Base-by-base conservation (phyloP, 495 filamentous ascomycete genomes). In the Penicillium riverlandense region DNA sequence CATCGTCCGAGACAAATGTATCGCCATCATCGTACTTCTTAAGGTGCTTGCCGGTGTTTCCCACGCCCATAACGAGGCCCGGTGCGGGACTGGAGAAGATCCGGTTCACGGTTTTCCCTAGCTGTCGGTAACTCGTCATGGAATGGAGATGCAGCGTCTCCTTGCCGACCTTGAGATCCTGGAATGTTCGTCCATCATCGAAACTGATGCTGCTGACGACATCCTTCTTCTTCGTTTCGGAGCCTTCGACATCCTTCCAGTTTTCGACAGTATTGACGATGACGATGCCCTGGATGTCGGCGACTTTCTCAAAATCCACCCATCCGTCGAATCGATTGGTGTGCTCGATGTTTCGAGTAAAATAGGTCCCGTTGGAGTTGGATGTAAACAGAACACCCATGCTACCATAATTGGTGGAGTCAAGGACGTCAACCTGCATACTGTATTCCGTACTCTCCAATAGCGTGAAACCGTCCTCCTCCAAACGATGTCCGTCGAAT, bases 381-480 rank as follows among this genome's bases (percentile, higher is more conserved):
- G 91, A 96, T 8, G 86, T 91, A 52, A 94, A 87, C 13, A 96
- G 72, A 2, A 85, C 78, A 15, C 92, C 92, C 77, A 96, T 88
- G 6, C 85, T 22, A 22, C 22, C 22, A 6, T 22, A 22, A 22
- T 0, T 22, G 22, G 22, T 6, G 22, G 22, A 22, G 22, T 4
- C 22, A 22, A 22, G 79, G 49, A 97, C 90, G 70, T 97, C 90
- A 34, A 98, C 81, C 61, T 96, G 90, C 47, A 98, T 88, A 67
- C 90, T 95, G 71, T 97, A 95, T 51, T 95, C 87, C 12, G 92
- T 96, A 49, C 88, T 90, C 66, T 96, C 91, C 28, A 98, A 72
- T 15, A 97, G 73, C 1, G 92, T 98, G 58, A 96, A 98, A 11
- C 87, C 88, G 54, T 92, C 79, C 59, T 96, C 77, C 52, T 85